phyloP scores from a whole-genome alignment of 768 basidiomycete species.

The Tricholoma terreum region DNA sequence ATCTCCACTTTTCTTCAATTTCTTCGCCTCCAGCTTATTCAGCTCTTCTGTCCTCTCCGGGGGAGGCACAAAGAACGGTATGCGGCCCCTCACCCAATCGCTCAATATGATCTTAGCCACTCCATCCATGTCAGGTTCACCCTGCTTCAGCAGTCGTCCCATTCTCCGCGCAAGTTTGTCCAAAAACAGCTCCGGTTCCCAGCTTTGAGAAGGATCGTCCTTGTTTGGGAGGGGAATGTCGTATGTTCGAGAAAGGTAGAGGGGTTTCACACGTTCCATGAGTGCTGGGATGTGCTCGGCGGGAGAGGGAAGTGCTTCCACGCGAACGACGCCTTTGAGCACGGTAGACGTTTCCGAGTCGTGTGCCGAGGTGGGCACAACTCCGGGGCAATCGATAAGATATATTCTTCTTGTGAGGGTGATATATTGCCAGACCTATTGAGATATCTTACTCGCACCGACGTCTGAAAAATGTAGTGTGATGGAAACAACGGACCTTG shows the following conservation, averaged over 20 bases:
- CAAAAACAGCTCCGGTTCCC: slow-evolving; percentile 78
- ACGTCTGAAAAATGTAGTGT: neutral
- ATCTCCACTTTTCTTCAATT: slow-evolving; percentile 37
- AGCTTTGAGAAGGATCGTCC: slow-evolving; percentile 48
- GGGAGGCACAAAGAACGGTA: slow-evolving; percentile 93
- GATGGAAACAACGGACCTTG: slow-evolving; percentile 45
- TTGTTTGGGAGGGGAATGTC: slow-evolving; percentile 62
- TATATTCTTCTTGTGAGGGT: slow-evolving; percentile 94
- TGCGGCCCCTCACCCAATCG: slow-evolving; percentile 96
- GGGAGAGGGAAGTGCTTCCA: slow-evolving; percentile 90
- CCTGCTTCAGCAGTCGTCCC: slow-evolving; percentile 88
- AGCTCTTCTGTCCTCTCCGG: slow-evolving; percentile 77
- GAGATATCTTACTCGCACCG: slow-evolving; percentile 12
- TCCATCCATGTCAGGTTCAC: slow-evolving; percentile 89
- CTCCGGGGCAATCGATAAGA: slow-evolving; percentile 98
- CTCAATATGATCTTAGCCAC: slow-evolving; percentile 93
- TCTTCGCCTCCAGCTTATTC: slow-evolving; percentile 61
- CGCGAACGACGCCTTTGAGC: slow-evolving; percentile 94
- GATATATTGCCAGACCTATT: slow-evolving; percentile 97
- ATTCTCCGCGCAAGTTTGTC: slow-evolving; percentile 86
- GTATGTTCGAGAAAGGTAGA: slow-evolving; percentile 88
- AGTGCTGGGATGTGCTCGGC: slow-evolving; percentile 89
- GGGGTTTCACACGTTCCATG: slow-evolving; percentile 86
- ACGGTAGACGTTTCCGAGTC: slow-evolving; percentile 91
- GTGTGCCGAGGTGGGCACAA: slow-evolving; percentile 90